Base-by-base conservation (phyloP, 805 yeast species). In the Lipomyces yamadae region DNA sequence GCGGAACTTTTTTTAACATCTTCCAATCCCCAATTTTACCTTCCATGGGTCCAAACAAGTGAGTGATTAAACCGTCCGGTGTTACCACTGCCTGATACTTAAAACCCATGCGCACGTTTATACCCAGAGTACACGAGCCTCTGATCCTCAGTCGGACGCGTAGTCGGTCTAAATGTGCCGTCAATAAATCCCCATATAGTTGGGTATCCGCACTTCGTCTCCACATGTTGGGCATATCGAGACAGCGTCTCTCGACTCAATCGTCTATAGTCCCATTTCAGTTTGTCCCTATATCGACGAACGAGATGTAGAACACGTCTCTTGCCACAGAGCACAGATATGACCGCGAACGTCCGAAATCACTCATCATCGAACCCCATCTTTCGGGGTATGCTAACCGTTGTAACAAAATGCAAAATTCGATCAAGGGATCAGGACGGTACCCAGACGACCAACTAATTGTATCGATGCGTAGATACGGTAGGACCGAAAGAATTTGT, bases 131-230 rank as follows among this genome's bases (percentile, higher is more conserved):
- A 52, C n/a, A 52, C 55, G 11, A 52, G n/a, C 34, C 55, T 52
- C 29, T 52, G 55, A 34, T 52, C 10, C 34, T 52, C 55, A 4
- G 55, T 52, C 18, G 55, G 55, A 52, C 55, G 55, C 55, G 34
- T 52, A 29, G 55, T 52, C 6, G 55, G 55, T 13, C 33, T 52
- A 7, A 52, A 52, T 3, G 55, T 52, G 2, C 55, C 55, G n/a
- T 52, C 55, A 2, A 18, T 18, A 52, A 52, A 52, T 4, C 39
- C 39, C 39, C 39, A 37, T 3, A 37, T 37, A 37, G 10, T 8
- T 1, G 39, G 4, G 4, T 37, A 37, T 2, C 39, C 39, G 39
- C 39, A 37, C 39, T 37, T 37, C 13, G 10, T 37, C 1, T 37
- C 15, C 39, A 37, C 39, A 37, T 37, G 2, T 1, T 13, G 1